Percentiles rank a stretch among this genome's conserved stretches.
Evolutionary conservation across 75 land plant species (phyloP).

Genomic region (Picea glauca): DNA sequence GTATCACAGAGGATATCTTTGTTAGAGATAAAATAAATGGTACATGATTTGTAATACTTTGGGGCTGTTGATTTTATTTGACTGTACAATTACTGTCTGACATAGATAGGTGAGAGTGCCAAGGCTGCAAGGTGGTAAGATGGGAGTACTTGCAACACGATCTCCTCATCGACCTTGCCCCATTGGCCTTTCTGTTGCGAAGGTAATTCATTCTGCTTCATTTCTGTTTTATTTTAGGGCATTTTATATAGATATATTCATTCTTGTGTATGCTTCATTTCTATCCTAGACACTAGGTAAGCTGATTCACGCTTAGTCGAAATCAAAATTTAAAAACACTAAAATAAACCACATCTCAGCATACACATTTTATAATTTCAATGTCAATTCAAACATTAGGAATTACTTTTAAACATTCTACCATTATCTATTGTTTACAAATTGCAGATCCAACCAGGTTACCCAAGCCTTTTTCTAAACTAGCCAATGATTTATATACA

Average conservation of each 20-base stretch:
- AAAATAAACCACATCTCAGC: too few relatives aligned
- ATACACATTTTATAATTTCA: too few relatives aligned
- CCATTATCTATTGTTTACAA: too few relatives aligned
- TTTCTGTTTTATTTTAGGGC: background rate
- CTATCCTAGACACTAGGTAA: too few relatives aligned
- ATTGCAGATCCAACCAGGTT: too few relatives aligned
- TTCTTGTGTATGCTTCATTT: background rate
- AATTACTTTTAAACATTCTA: too few relatives aligned
- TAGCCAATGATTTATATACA: too few relatives aligned
- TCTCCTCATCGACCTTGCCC: conserved; percentile 98
- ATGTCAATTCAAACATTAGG: too few relatives aligned
- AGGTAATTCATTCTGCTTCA: conserved; percentile 35
- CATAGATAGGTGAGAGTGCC: conserved; percentile 93
- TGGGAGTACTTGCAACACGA: conserved; percentile 96
- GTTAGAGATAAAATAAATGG: background rate
- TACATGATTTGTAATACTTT: background rate
- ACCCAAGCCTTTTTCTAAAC: too few relatives aligned
- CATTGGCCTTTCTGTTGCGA: conserved; percentile 95
- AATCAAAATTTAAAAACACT: too few relatives aligned
- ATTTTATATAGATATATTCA: background rate
- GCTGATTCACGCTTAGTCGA: too few relatives aligned
- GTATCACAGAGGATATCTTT: background rate
- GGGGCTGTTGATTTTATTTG: background rate
- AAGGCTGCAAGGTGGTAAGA: conserved; percentile 79
- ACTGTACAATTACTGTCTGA: background rate